Base-by-base conservation (phyloP, 345 rosid species). In the Garcia nutans region DNA sequence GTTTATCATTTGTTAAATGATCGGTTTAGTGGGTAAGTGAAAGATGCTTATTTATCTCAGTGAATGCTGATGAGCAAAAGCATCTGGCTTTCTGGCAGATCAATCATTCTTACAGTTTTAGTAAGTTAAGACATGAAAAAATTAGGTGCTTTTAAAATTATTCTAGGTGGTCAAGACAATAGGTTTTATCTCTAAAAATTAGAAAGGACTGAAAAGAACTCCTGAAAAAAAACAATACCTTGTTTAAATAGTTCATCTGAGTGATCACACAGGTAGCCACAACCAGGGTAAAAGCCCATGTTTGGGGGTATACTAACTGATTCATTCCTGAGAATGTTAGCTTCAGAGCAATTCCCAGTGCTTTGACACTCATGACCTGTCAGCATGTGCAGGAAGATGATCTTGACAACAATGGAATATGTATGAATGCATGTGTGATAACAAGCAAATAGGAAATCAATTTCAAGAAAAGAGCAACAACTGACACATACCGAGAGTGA, bases 341-440 rank as follows among this genome's bases (percentile, higher is more conserved):
- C 80, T 81, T 81, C 65, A 79, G 52, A 61, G 82, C 82, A 28
- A 79, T 79, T 26, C 82, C 78, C 75, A 79, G 64, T 20, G 83
- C 83, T 76, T 80, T 80, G 24, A 80, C 79, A 65, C 83, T 72
- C 80, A 80, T 76, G n/a, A 80, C 83, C 83, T 80, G 78, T 68
- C 24, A 68, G 31, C 42, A 20, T 47, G 37, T 20, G 56, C 47
- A 58, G 42, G 44, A 68, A 28, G 7, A 74, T 66, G 23, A 65
- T 17, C 24, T 56, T 23, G 55, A 56, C 57, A 22, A 37, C 8
- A 23, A 52, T 26, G 41, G 22, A 56, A 66, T 28, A 57, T 17
- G 26, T 23, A 17, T 75, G 52, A 37, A 56, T 22, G 33, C 10
- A 57, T 5, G 9, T 44, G 47, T 8, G 22, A 12, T 57, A 56